These are phyloP conservation scores for Sclerotinia spermophila DNA, from an alignment of 2,329 filamentous ascomycete genomes.

Conservation along the genomic window DNA sequence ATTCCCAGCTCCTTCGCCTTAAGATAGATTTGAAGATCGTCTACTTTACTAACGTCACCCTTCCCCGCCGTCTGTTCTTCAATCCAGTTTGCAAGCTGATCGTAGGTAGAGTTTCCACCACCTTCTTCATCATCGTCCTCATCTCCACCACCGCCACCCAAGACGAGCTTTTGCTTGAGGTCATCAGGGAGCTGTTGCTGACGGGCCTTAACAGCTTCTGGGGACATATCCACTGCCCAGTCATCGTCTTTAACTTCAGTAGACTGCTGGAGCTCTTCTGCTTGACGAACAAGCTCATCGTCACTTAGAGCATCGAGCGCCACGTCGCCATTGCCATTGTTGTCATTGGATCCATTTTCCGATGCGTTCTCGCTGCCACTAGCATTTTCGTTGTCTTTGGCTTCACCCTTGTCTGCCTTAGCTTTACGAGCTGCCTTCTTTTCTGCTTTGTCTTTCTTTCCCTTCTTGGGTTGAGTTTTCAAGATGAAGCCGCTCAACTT, in stretches of 20 bases:
- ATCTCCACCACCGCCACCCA: slow-evolving; percentile 71
- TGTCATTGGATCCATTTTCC: slow-evolving; percentile 51
- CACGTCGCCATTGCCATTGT: slow-evolving; percentile 43
- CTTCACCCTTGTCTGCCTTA: slow-evolving; percentile 43
- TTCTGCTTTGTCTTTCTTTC: slow-evolving; percentile 95
- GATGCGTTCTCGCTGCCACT: slow-evolving; percentile 64
- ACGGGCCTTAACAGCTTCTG: slow-evolving; percentile 90
- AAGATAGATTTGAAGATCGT: slow-evolving; percentile 87
- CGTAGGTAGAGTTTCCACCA: slow-evolving; percentile 73
- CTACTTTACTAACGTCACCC: slow-evolving; percentile 72
- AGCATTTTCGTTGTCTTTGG: slow-evolving; percentile 51
- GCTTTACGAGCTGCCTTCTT: slow-evolving; percentile 86
- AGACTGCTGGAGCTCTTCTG: slow-evolving; percentile 67
- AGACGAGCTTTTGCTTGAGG: slow-evolving; percentile 85
- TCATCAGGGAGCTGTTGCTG: slow-evolving; percentile 90
- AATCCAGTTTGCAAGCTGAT: slow-evolving; percentile 92
- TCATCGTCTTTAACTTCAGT: slow-evolving; percentile 75
- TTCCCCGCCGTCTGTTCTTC: slow-evolving; percentile 66
- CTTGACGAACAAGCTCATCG: slow-evolving; percentile 81
- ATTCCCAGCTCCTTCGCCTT: slow-evolving; percentile 97
- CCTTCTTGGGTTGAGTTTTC: slow-evolving; percentile 95
- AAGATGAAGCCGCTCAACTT: slow-evolving; percentile 97
- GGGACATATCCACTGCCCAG: slow-evolving; percentile 96
- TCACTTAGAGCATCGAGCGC: slow-evolving; percentile 74
- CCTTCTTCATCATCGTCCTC: slow-evolving; percentile 79